Evolutionary conservation across 2,329 filamentous ascomycete genomes (phyloP), one percentile per base, ranked within the genome.

Genomic region (Dryadomyces quercus-mongolicae): DNA sequence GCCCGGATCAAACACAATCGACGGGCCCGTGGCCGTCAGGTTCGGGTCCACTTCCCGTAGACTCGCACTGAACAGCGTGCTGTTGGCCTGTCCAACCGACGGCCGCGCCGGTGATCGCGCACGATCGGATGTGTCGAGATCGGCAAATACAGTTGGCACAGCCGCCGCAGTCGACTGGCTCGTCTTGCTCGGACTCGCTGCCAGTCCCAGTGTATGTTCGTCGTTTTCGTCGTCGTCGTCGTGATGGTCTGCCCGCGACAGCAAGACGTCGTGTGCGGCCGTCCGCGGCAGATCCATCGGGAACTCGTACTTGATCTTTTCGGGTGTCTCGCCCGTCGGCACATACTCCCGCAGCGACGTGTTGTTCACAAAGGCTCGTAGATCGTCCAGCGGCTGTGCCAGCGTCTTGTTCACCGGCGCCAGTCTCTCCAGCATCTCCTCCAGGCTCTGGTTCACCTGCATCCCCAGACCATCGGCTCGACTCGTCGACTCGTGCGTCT

Each of bases 251-350:
- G 7, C 66, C 68, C 16, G 71, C 69, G n/a, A n/a, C 18, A 58
- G 10, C 40, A 79, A 67, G 15, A 66, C 60, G 1, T 74, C 72
- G 58, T 73, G 73, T 0, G 73, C 59, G 25, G 70, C 69, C 0
- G 93, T 97, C 25, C 84, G 82, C 3, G 93, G 93, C 1, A 98
- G 75, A 2, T 77, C 74, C 1, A 80, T 86, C 0, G 89, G 87
- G 63, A 88, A 95, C n/a, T 81, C 75, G 68, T 97, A 98, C 52
- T 82, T 75, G 34, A 76, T 73, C 70, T 91, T 93, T 64, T 86
- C 81, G 0, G 93, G 93, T 1, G 93, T 97, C 49, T 85, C 77
- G 52, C 93, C 92, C 0, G 93, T 97, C 0, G 87, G 80, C 42
- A 81, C 74, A 67, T 97, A 97, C 65, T 96, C 90, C 53, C 82